Percentiles rank a stretch among this genome's conserved stretches.
Evolutionary conservation across 2,329 filamentous ascomycete species (phyloP).

Genomic region (Ceratocystis destructans): DNA sequence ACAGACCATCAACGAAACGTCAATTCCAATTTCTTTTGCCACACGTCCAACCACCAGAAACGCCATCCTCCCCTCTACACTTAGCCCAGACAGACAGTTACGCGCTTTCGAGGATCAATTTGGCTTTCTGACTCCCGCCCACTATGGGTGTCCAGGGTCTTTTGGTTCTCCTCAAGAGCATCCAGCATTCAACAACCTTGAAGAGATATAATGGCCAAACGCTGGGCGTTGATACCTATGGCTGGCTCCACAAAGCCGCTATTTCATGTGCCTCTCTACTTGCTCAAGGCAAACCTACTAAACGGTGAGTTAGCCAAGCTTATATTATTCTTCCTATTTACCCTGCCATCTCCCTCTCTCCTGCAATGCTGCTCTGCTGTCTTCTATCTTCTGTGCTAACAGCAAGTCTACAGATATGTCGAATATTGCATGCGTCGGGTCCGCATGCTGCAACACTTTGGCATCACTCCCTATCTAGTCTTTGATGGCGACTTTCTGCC

Average conservation of each 20-base stretch:
- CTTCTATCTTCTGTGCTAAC: slow-evolving; percentile 15
- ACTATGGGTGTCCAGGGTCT: slow-evolving; percentile 31
- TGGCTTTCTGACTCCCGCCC: background rate
- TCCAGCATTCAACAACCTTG: slow-evolving; percentile 75
- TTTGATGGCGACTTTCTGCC: slow-evolving; percentile 94
- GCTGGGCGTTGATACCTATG: slow-evolving; percentile 91
- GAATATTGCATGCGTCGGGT: slow-evolving; percentile 83
- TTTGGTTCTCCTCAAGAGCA: slow-evolving; percentile 84
- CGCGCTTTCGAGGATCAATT: background rate
- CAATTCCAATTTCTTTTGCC: background rate
- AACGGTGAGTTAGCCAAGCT: slow-evolving; percentile 45
- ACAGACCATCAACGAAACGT: background rate
- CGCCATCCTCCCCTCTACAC: background rate
- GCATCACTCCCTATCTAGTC: slow-evolving; percentile 83
- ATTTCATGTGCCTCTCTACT: slow-evolving; percentile 83
- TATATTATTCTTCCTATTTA: background rate
- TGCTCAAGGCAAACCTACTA: slow-evolving; percentile 74
- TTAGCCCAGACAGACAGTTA: background rate
- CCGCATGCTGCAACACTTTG: slow-evolving; percentile 86
- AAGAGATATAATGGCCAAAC: slow-evolving; percentile 80
- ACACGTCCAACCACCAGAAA: background rate
- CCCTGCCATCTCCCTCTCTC: no score
- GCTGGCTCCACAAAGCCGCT: slow-evolving; percentile 91
- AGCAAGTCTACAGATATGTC: slow-evolving; percentile 50
- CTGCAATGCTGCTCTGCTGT: background rate